Evolutionary conservation across 164 flowering plant genomes (phyloP), one percentile per base, ranked within the genome.

Genomic region (Umbellularia californica): DNA sequence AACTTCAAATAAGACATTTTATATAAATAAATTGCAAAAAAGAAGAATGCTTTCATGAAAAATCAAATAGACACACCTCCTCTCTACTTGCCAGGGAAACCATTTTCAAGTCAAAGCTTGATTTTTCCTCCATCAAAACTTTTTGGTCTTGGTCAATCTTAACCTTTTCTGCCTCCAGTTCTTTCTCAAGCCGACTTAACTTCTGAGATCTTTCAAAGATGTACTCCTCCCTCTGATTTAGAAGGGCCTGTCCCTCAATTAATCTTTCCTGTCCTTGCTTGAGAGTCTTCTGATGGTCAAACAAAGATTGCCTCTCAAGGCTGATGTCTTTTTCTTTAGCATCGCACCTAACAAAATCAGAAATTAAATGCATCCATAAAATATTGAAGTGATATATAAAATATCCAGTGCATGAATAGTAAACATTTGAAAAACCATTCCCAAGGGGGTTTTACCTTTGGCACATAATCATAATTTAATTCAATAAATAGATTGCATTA

Each of bases 201-300:
- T 91, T 88, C 79, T 86, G 85, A 75, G 91, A 82, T 81, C 81
- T 85, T 67, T 68, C 81, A 50, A 83, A 83, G 50, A 91, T 77
- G 71, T 82, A 82, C 7, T 89, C 92, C 78, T 96, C 99, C 77
- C 97, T 84, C 78, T 90, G 89, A 77, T 86, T 92, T 58, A 93
- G 83, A 74, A 81, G 81, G 73, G 90, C 81, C 84, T 92, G 95
- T 13, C 82, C 86, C 65, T 89, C 93, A 76, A 91, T 88, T 76
- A 95, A 77, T 58, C 83, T 87, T 72, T 91, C 92, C 25, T 93
- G 91, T 72, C 84, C 89, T 52, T 87, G 87, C 77, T 87, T 90
- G 77, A 92, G 58, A 77, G 50, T 47, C 76, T 83, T 88, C 77
- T 86, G 90, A 71, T 92, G 83, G 76, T 89, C 99, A 76, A 65